Percentiles rank a stretch among this genome's conserved stretches.
These are phyloP conservation scores for Ogataea sp. DNA, from an alignment of 805 yeast genomes.

Conservation along the genomic window DNA sequence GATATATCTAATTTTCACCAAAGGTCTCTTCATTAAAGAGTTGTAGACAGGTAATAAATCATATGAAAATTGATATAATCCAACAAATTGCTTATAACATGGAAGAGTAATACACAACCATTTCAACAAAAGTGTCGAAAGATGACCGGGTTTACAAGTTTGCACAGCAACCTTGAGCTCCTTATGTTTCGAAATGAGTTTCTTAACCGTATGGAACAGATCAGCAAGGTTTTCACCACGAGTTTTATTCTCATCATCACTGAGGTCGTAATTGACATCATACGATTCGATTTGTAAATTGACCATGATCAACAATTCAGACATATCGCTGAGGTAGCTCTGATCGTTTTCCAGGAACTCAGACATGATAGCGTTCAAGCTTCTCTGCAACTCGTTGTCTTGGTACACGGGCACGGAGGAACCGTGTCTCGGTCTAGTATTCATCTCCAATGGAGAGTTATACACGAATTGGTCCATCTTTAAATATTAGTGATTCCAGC, in stretches of 20 bases:
- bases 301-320: background rate
- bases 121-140: conserved; percentile 1
- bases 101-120: conserved; percentile 17
- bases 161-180: too few relatives aligned
- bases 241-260: background rate
- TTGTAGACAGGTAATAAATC: conserved; percentile 20
- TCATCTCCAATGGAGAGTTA: background rate
- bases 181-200: conserved; percentile 3
- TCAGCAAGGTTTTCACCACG: too few relatives aligned
- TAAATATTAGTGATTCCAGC: conserved; percentile 46
- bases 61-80: conserved; percentile 13
- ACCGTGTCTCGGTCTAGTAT: background rate
- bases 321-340: background rate
- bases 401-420: background rate
- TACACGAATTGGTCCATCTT: conserved; percentile 1
- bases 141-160: too few relatives aligned
- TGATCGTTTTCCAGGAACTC: background rate
- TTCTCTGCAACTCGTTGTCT: background rate
- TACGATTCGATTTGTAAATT: background rate
- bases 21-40: conserved; percentile 21
- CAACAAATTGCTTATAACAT: conserved; percentile 15
- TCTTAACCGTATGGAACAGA: conserved; percentile 9
- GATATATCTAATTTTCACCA: conserved; percentile 20
- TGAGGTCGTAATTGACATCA: background rate
- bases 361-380: too few relatives aligned